phyloP scores from a whole-genome alignment of 2,329 filamentous ascomycete genomes.

The Colletotrichum agaves region DNA sequence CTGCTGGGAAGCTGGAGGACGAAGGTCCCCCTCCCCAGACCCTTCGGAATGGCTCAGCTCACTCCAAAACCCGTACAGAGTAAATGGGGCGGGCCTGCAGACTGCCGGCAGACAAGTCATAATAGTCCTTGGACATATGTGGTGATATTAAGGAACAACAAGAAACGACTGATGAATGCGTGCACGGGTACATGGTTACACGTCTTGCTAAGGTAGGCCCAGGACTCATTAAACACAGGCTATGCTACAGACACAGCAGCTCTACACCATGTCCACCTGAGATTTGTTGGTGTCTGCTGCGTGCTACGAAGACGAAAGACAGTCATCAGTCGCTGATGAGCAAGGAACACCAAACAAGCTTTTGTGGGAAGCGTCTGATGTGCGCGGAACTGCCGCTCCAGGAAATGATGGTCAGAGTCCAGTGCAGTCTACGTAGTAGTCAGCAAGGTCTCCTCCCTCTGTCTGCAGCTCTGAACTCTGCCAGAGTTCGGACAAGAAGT shows the following conservation, averaged over 20 bases:
- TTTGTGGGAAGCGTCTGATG: conserved; percentile 24
- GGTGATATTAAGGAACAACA: conserved; percentile 25
- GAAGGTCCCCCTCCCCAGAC: neutral
- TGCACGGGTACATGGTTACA: conserved; percentile 19
- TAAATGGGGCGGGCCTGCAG: conserved; percentile 14
- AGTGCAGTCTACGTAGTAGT: too few species aligned
- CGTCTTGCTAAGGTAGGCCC: neutral
- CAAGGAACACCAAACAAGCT: conserved; percentile 9
- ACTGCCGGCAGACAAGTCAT: conserved; percentile 22
- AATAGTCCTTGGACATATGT: conserved; percentile 27
- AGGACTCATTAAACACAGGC: conserved; percentile 1
- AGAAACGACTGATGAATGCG: conserved; percentile 32
- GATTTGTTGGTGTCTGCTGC: too few species aligned
- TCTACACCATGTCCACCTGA: neutral
- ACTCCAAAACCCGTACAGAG: conserved; percentile 33
- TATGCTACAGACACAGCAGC: neutral
- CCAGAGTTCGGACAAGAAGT: conserved; percentile 2
- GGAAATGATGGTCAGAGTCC: neutral
- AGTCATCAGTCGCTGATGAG: too few species aligned
- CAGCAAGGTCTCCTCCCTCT: neutral
- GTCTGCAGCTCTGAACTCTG: neutral
- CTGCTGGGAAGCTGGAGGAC: conserved; percentile 1
- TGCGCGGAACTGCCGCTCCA: neutral
- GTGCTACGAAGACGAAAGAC: too few species aligned
- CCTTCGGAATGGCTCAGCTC: conserved; percentile 14